Evolutionary conservation across 768 basidiomycete genomes (phyloP), one percentile per base, ranked within the genome.

Genomic region (Albatrellus ellisii): DNA sequence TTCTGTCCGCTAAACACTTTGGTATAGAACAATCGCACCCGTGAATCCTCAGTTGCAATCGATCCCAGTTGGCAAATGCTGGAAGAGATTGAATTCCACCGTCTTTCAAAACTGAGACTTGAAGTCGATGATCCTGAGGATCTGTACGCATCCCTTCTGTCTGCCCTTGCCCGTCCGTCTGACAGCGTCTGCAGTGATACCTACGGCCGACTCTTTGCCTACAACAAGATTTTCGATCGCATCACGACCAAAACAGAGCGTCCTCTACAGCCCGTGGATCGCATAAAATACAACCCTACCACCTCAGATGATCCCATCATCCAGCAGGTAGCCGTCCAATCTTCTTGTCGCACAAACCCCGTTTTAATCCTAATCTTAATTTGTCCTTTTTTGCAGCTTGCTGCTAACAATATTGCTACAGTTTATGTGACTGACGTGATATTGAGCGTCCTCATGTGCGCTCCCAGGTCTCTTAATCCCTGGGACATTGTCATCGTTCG

Each of bases 291-390:
- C 64, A 98, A 98, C 60, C 83, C 90, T 14, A 95, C 95, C 0
- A 97, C 95, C 17, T 92, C 90, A 12, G 95, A 99, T 53, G 95
- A 99, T 57, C 94, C 95, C 3, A 72, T 99, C 59, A 95, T 99
- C 47, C 87, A 88, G 61, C 77, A 89, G 63, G 89, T 86, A 56
- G 48, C 59, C 43, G 20, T 8, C 25, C 35, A 17, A 22, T 37
- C 18, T 18, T 14, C 38, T 28, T 39, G 35, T 31, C 48, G 29
- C 40, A n/a, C 21, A 38, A 35, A 0, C 10, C 41, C 9, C 36
- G 46, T 31, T 47, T 41, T 22, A 36, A 44, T 44, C 17, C 25
- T 42, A 35, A n/a, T 40, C 42, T 27, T 20, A 31, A 3, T 17
- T 31, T 12, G 17, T 17, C 6, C 27, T 17, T 37, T 39, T 33